Evolutionary conservation across 2,329 filamentous ascomycete species (phyloP).

Genomic region (Diaporthe ampelina): DNA sequence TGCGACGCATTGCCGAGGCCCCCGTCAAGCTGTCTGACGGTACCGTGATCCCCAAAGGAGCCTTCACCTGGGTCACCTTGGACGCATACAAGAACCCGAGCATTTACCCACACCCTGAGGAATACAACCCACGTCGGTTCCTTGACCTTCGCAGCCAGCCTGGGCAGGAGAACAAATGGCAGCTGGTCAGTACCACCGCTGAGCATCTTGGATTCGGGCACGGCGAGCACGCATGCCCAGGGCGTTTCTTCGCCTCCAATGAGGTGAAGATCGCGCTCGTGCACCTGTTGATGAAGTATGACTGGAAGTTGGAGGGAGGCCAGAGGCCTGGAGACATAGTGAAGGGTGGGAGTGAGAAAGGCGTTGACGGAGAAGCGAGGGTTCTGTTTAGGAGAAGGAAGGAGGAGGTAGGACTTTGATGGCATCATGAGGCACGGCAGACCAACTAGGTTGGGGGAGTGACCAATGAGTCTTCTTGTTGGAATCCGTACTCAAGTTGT

Average conservation of each 20-base stretch:
- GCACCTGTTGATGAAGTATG: slow-evolving; percentile 38
- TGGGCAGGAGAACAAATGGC: slow-evolving; percentile 38
- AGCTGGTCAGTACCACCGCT: slow-evolving; percentile 28
- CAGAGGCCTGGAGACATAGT: slow-evolving; percentile 20
- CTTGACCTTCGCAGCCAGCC: slow-evolving; percentile 46
- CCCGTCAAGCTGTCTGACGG: slow-evolving; percentile 45
- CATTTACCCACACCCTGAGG: slow-evolving; percentile 45
- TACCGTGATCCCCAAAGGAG: slow-evolving; percentile 45
- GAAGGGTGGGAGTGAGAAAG: slow-evolving; percentile 13
- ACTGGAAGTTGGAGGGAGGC: slow-evolving; percentile 40
- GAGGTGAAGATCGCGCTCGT: slow-evolving; percentile 49
- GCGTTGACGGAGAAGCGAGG: slow-evolving; percentile 18
- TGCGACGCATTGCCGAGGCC: slow-evolving; percentile 42
- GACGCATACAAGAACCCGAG: slow-evolving; percentile 43
- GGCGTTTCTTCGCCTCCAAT: slow-evolving; percentile 52
- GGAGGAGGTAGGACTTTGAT: slow-evolving; percentile 20
- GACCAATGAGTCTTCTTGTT: background rate
- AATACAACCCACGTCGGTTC: slow-evolving; percentile 50
- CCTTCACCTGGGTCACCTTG: slow-evolving; percentile 41
- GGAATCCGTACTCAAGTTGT: background rate
- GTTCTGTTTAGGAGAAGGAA: slow-evolving; percentile 25
- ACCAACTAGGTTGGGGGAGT: background rate
- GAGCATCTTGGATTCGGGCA: slow-evolving; percentile 49
- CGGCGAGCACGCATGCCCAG: slow-evolving; percentile 52
- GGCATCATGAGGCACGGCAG: background rate